Evolutionary conservation across 805 yeast genomes (phyloP).

Genomic region (Ogataea methylovora): DNA sequence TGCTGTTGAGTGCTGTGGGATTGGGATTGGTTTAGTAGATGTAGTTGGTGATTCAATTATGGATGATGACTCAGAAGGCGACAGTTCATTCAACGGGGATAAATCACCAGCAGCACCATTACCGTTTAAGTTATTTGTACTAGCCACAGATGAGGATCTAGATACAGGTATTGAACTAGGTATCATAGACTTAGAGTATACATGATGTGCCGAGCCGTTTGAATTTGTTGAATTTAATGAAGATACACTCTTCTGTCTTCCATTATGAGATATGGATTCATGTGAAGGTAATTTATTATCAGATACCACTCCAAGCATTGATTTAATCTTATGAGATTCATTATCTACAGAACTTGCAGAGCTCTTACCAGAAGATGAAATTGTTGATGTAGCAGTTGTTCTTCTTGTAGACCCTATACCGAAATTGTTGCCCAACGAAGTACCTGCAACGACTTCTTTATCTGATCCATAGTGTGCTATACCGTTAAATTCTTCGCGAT

Average conservation of each 20-base stretch:
- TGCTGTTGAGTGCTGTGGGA: no score
- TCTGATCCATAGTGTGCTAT: constrained; percentile 14
- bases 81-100: no score
- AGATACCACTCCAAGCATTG: neutral
- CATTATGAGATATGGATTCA: neutral
- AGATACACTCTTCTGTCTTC: neutral
- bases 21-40: no score
- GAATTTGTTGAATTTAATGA: neutral
- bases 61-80: no score
- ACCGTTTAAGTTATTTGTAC: no score
- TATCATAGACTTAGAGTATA: no score
- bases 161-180: no score
- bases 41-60: no score
- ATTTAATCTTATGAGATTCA: neutral
- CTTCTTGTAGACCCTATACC: neutral
- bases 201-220: no score
- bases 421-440: no score
- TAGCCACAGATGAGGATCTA: no score
- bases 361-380: neutral
- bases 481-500: constrained; percentile 6
- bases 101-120: no score
- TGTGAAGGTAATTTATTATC: neutral
- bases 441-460: neutral
- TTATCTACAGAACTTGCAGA: neutral
- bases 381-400: neutral